Conservation (phyloP, 306 rosid genomes). For the Trifolium dubium region DNA sequence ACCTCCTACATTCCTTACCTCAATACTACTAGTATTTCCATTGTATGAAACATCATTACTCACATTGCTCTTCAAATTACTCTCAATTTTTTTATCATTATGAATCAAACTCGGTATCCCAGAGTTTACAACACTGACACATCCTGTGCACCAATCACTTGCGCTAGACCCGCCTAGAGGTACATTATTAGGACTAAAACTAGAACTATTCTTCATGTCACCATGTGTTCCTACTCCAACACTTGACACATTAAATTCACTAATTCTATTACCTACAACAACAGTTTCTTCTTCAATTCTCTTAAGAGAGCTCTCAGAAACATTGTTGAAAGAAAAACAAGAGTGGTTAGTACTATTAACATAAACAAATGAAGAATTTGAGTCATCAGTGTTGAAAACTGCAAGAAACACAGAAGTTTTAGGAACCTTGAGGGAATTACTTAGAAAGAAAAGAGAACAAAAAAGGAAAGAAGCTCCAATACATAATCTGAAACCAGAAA, state of each 20-base stretch:
- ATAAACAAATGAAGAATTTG: constrained; percentile 44
- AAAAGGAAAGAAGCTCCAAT: constrained; percentile 58
- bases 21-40: not conserved
- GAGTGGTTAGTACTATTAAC: constrained; percentile 32
- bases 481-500: constrained; percentile 72
- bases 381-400: constrained; percentile 22
- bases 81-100: too few relatives aligned
- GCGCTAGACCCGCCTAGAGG: too few relatives aligned
- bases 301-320: not conserved
- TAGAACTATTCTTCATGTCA: constrained; percentile 32
- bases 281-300: constrained; percentile 32
- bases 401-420: constrained; percentile 45
- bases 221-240: not conserved
- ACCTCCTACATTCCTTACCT: constrained; percentile 18
- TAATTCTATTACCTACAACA: constrained; percentile 9
- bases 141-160: too few relatives aligned
- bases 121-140: too few relatives aligned
- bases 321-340: not conserved
- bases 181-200: constrained; percentile 10
- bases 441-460: constrained; percentile 47
- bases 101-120: too few relatives aligned
- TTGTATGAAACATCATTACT: constrained; percentile 2
- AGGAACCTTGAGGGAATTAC: constrained; percentile 45
- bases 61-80: not conserved
- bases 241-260: constrained; percentile 39